Conservation (phyloP, 2,329 filamentous ascomycete genomes). For the Endothia cerciana region DNA sequence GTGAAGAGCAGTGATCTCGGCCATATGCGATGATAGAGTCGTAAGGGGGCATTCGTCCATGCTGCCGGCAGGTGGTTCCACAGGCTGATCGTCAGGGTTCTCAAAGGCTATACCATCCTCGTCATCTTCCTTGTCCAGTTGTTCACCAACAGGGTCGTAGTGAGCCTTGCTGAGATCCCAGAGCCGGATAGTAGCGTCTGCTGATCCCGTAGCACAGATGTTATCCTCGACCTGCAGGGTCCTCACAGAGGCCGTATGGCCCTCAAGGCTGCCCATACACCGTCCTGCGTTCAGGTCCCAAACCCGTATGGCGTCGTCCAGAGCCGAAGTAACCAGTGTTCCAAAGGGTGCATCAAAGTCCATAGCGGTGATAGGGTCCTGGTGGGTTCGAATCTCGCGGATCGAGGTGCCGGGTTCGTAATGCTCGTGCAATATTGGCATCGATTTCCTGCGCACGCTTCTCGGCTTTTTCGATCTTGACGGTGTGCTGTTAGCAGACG, state of each 20-base stretch:
- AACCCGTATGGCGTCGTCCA: constrained; percentile 92
- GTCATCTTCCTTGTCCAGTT: constrained; percentile 62
- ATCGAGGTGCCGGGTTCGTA: constrained; percentile 89
- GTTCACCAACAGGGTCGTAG: constrained; percentile 72
- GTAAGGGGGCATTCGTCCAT: constrained; percentile 91
- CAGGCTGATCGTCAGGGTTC: constrained; percentile 67
- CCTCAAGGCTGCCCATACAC: constrained; percentile 89
- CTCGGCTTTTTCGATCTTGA: constrained; percentile 56
- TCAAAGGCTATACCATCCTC: constrained; percentile 74
- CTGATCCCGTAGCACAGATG: constrained; percentile 89
- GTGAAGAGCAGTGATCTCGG: constrained; percentile 91
- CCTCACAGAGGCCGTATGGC: constrained; percentile 91
- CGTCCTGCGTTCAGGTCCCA: constrained; percentile 95
- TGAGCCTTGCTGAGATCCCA: constrained; percentile 93
- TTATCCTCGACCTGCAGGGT: constrained; percentile 94
- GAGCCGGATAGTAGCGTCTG: constrained; percentile 90
- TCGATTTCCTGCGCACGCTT: constrained; percentile 74
- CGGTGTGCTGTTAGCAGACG: constrained; percentile 55
- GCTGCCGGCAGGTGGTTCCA: constrained; percentile 75
- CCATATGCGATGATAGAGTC: constrained; percentile 86
- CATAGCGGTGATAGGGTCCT: constrained; percentile 83
- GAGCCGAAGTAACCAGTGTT: constrained; percentile 86
- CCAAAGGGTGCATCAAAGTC: constrained; percentile 99
- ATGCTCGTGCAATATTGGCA: constrained; percentile 95
- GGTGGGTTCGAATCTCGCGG: constrained; percentile 85